phyloP scores from a whole-genome alignment of 2,329 filamentous ascomycete species.

The Epicoccum sorghinum region DNA sequence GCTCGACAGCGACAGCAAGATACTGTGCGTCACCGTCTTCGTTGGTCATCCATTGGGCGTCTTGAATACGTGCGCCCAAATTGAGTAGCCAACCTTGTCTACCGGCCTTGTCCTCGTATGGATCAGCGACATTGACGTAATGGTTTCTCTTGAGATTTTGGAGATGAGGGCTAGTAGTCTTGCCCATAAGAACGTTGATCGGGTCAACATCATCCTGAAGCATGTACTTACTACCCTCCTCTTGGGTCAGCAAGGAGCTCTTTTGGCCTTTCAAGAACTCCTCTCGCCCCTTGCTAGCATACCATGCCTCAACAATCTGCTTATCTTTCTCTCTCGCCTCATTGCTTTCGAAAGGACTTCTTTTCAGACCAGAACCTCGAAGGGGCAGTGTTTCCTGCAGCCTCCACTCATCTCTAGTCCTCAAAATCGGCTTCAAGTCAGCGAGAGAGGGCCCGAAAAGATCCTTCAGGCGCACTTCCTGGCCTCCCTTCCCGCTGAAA shows the following conservation, averaged over 20 bases:
- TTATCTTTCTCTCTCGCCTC: conserved; percentile 53
- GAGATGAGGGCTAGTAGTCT: conserved; percentile 51
- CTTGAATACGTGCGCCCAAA: conserved; percentile 60
- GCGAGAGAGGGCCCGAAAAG: conserved; percentile 59
- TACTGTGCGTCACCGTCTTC: conserved; percentile 59
- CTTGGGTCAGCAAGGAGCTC: conserved; percentile 40
- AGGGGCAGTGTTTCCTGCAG: conserved; percentile 59
- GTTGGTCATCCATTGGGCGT: conserved; percentile 53
- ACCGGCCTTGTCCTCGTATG: conserved; percentile 32
- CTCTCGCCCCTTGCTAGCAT: conserved; percentile 50
- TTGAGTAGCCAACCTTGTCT: conserved; percentile 62
- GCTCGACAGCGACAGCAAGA: conserved; percentile 56
- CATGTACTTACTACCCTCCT: conserved; percentile 53
- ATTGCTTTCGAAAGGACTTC: conserved; percentile 51
- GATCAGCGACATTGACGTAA: conserved; percentile 53
- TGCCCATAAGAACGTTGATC: conserved; percentile 59
- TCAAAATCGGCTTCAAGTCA: conserved; percentile 56
- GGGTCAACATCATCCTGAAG: conserved; percentile 34
- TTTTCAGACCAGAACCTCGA: conserved; percentile 45
- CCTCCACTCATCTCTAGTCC: conserved; percentile 59
- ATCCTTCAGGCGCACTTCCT: conserved; percentile 52
- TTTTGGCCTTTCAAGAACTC: conserved; percentile 53
- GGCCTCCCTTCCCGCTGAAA: conserved; percentile 38
- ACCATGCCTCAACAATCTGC: conserved; percentile 61
- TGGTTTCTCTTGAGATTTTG: conserved; percentile 52